Evolutionary conservation across 108 stramenopile genomes (phyloP), one percentile per base, ranked within the genome.

Genomic region (Skeletonema tropicum): DNA sequence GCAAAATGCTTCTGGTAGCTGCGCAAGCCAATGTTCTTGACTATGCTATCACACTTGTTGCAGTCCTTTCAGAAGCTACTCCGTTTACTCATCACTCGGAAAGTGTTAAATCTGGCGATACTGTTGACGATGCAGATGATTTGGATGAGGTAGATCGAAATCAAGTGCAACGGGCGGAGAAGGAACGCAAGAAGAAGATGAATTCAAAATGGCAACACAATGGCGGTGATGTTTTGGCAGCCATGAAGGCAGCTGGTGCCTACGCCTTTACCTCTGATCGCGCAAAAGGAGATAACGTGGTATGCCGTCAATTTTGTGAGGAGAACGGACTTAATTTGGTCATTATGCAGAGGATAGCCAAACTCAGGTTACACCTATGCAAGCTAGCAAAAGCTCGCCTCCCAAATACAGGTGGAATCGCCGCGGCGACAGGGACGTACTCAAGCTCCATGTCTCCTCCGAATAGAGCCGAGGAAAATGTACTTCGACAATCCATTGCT

Each of bases 1-100:
- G 89, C 2, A 96, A 96, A 59, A 94, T 96, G 88, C 88, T 96
- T 6, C 78, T 96, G 21, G 92, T 92, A n/a, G 90, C 87, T 11
- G 95, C 92, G 3, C 89, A 94, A 66, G 90, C 89, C 14, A 90
- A 92, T 21, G 86, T 94, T 63, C 74, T 96, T 65, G 93, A 96
- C 71, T 92, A 94, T 80, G 90, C 80, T 1, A 93, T 96, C 58
- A 86, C 84, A 10, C 57, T 93, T 45, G 92, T 96, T 10, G 86
- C 93, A 25, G 86, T 83, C 39, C 74, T 96, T 9, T 91, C 92
- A 2, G 95, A 96, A 70, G 66, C 79, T 17, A 91, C 77, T 70
- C 93, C 93, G 12, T 96, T 96, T 64, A 48, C 63, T 25, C 57
- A 71, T 33, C 68, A 82, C 45, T 74, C 67, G 33, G 84, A 78